Evolutionary conservation across 495 filamentous ascomycete species (phyloP), one percentile per base, ranked within the genome.

Genomic region (Friedmanniomyces simplex): DNA sequence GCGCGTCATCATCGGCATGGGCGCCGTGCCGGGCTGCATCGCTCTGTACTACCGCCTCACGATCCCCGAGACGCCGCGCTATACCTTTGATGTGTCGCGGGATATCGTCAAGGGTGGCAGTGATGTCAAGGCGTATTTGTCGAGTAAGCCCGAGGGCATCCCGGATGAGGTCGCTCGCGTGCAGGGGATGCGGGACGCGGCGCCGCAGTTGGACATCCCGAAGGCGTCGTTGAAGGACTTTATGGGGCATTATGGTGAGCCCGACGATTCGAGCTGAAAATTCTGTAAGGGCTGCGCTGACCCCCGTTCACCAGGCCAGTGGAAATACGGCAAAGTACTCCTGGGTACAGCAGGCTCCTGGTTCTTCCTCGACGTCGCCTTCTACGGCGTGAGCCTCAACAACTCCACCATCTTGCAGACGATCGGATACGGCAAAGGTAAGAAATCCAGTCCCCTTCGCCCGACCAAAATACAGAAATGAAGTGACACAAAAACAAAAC

Each of bases 31-130:
- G 4, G 88, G 79, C 41, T 82, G 77, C 65, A 77, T 86, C 54
- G 87, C 87, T 14, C 78, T 93, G 26, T 91, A 88, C 75, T 90
- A 84, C 71, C 88, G 89, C 46, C 77, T 96, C 4, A 94, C 89
- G 25, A 95, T 96, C 61, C 89, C 90, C 22, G 87, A 91, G 69
- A 82, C 89, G 61, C 85, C 77, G 37, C 82, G 86, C 32, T 89
- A 88, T 69, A 95, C 88, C 34, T 91, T 94, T 61, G 88, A 93
- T 66, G 81, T 94, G 11, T 75, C 77, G 39, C 79, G 77, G 32
- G 87, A 94, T 64, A 77, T 87, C 36, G 76, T 85, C 66, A 80
- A 88, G 71, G 86, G 77, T 37, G 75, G 74, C 58, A 77, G 77
- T 22, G 86, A 89, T 61, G 79, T 83, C 57, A 75, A 80, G 60